Evolutionary conservation across 2,329 filamentous ascomycete species (phyloP).

Genomic region (Trichoderma arundinaceum): DNA sequence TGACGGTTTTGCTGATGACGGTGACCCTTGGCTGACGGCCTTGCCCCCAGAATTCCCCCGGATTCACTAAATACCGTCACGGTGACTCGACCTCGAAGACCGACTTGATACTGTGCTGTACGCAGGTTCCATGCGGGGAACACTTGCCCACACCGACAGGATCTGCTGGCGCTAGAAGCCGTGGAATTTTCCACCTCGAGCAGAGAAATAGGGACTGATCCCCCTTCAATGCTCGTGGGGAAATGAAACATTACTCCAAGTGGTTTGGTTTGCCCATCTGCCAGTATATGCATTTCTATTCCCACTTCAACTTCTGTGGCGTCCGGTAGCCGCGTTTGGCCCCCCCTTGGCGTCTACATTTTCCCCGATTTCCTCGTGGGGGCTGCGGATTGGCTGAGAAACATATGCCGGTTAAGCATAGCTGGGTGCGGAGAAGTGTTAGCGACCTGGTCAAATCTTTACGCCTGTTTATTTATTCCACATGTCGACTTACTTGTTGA

Average conservation of each 20-base stretch:
- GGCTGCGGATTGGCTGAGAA: constrained; percentile 14
- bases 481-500: neutral
- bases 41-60: neutral
- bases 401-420: constrained; percentile 24
- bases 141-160: neutral
- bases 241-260: neutral
- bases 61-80: neutral
- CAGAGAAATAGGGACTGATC: neutral
- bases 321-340: constrained; percentile 18
- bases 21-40: constrained; percentile 1
- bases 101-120: neutral
- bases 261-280: constrained; percentile 6
- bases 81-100: neutral
- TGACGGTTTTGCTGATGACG: constrained; percentile 10
- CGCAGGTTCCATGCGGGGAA: constrained; percentile 1
- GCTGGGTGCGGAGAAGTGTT: constrained; percentile 22
- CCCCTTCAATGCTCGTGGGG: constrained; percentile 17
- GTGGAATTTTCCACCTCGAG: constrained; percentile 26
- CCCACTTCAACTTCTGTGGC: neutral
- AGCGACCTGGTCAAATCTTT: neutral
- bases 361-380: constrained; percentile 22
- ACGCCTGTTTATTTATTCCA: neutral
- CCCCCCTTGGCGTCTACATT: constrained; percentile 14
- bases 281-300: neutral
- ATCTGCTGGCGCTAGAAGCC: constrained; percentile 27